These are phyloP conservation scores for Hagleromyces aurorensis DNA, from an alignment of 805 yeast genomes.

Conservation along the genomic window DNA sequence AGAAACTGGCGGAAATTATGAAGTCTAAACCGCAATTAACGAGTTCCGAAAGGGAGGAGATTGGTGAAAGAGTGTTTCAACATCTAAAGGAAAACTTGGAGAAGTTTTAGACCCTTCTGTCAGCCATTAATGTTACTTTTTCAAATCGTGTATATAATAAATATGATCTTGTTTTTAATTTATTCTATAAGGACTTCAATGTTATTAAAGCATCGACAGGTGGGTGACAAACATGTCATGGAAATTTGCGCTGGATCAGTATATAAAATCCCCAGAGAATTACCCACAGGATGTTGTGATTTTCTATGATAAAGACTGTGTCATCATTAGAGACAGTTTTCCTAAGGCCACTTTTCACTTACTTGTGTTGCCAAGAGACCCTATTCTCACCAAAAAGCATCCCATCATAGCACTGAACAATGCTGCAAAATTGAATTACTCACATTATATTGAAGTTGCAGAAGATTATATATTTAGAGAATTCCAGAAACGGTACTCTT, in stretches of 20 bases:
- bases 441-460: conserved; percentile 29
- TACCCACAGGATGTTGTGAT: conserved; percentile 33
- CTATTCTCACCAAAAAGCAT: conserved; percentile 34
- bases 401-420: conserved; percentile 42
- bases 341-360: conserved; percentile 59
- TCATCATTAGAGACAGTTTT: conserved; percentile 50
- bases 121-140: too few species aligned
- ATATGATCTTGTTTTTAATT: too few species aligned
- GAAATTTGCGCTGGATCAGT: conserved; percentile 40
- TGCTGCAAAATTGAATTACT: conserved; percentile 32
- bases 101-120: too few species aligned
- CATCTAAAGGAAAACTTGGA: conserved; percentile 11
- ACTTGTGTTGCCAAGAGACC: conserved; percentile 50
- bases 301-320: conserved; percentile 43
- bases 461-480: conserved; percentile 27
- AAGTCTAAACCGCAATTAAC: conserved; percentile 34
- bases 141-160: too few species aligned
- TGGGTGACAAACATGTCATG: conserved; percentile 43
- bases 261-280: conserved; percentile 40
- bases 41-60: conserved; percentile 37
- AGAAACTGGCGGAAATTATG: conserved; percentile 37
- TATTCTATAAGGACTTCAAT: too few species aligned
- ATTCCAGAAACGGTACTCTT: conserved; percentile 9
- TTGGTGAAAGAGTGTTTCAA: conserved; percentile 32
- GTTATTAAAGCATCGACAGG: too few species aligned